These are phyloP conservation scores for Apiotrichum domesticum DNA, from an alignment of 1,284 basidiomycete genomes.

Conservation along the genomic window DNA sequence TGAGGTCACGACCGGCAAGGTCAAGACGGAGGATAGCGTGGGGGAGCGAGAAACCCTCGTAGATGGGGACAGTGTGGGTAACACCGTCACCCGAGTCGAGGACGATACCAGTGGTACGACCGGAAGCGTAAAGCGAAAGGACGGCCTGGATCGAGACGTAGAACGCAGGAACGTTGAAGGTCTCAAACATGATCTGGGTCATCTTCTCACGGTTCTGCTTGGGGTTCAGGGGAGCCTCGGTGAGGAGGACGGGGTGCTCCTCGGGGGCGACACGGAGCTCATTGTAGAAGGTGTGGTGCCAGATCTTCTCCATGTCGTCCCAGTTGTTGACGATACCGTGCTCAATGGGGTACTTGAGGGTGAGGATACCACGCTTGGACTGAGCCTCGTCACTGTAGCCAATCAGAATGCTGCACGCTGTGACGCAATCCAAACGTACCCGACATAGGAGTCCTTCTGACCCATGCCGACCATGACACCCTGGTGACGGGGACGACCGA, in stretches of 20 bases:
- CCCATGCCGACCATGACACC: slow-evolving; percentile 89
- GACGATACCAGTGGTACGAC: slow-evolving; percentile 87
- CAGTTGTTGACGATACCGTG: slow-evolving; percentile 86
- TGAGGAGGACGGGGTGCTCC: slow-evolving; percentile 89
- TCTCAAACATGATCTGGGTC: slow-evolving; percentile 98
- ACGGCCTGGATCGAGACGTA: slow-evolving; percentile 92
- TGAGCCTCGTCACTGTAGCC: slow-evolving; percentile 74
- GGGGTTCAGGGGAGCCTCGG: slow-evolving; percentile 90
- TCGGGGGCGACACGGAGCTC: slow-evolving; percentile 70
- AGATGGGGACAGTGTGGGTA: slow-evolving; percentile 87
- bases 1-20: slow-evolving; percentile 91
- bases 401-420: not conserved
- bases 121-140: slow-evolving; percentile 84
- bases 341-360: slow-evolving; percentile 75
- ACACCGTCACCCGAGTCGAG: slow-evolving; percentile 93
- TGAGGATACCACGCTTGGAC: slow-evolving; percentile 91
- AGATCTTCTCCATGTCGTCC: slow-evolving; percentile 95
- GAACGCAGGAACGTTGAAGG: slow-evolving; percentile 89
- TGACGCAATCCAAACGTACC: slow-evolving; percentile 50
- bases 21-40: slow-evolving; percentile 94
- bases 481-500: slow-evolving; percentile 85
- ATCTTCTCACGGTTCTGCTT: slow-evolving; percentile 95
- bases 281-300: slow-evolving; percentile 88
- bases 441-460: slow-evolving; percentile 82
- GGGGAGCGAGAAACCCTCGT: slow-evolving; percentile 90